These are phyloP conservation scores for Isabelozyma rhagii DNA, from an alignment of 805 yeast genomes.

Conservation along the genomic window DNA sequence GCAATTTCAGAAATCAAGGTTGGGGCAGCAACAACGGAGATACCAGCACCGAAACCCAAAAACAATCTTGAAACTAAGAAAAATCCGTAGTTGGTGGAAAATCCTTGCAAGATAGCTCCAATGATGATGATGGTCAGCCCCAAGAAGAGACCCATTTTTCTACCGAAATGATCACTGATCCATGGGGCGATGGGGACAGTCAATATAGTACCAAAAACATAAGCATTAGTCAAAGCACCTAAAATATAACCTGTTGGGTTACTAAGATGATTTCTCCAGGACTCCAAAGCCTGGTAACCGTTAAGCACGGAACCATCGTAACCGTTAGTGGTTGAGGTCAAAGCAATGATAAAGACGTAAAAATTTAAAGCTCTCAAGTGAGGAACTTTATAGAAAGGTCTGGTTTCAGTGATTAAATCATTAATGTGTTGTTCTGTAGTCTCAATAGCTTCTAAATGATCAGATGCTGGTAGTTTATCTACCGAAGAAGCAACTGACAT, in stretches of 20 bases:
- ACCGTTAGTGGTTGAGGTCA: constrained; percentile 48
- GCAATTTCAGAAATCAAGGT: constrained; percentile 49
- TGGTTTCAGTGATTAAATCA: constrained; percentile 12
- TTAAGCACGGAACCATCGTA: constrained; percentile 50
- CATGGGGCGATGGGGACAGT: constrained; percentile 25
- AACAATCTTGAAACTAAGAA: constrained; percentile 45
- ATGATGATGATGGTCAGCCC: constrained; percentile 24
- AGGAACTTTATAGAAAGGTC: constrained; percentile 30
- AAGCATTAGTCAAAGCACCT: constrained; percentile 42
- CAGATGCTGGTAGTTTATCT: background rate
- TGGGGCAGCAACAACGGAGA: constrained; percentile 46
- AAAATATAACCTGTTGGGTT: constrained; percentile 35
- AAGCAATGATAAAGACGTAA: constrained; percentile 37
- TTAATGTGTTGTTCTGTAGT: constrained; percentile 8
- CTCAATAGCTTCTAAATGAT: background rate
- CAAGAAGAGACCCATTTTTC: constrained; percentile 26
- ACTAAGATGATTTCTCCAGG: constrained; percentile 40
- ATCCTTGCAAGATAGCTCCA: constrained; percentile 39
- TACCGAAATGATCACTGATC: constrained; percentile 37
- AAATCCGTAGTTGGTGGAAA: constrained; percentile 31
- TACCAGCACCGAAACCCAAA: constrained; percentile 44
- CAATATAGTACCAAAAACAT: constrained; percentile 37
- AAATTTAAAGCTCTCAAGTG: constrained; percentile 37
- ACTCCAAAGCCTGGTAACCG: constrained; percentile 44
- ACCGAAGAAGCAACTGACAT: background rate